These are phyloP conservation scores for Cercospora nicotianae DNA, from an alignment of 2,329 filamentous ascomycete genomes.

Conservation along the genomic window DNA sequence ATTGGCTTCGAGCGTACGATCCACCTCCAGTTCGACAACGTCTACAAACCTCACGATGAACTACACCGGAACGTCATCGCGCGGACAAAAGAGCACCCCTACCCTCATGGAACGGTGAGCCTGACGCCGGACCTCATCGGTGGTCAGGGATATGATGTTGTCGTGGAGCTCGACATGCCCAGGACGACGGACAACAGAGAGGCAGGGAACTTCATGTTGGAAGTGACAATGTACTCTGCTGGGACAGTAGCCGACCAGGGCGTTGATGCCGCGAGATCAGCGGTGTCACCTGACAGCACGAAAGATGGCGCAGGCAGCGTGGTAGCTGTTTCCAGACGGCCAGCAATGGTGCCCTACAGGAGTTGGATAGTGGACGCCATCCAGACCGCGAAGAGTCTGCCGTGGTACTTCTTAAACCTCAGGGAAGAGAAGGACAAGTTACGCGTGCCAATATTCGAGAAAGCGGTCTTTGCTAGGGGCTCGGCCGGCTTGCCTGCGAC, in stretches of 20 bases:
- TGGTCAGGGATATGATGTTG: constrained; percentile 81
- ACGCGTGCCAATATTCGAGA: constrained; percentile 70
- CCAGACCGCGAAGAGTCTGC: constrained; percentile 62
- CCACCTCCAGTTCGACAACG: constrained; percentile 65
- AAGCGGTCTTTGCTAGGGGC: constrained; percentile 63
- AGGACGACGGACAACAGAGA: constrained; percentile 72
- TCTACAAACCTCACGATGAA: constrained; percentile 24
- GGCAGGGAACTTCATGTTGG: constrained; percentile 93
- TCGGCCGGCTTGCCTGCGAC: constrained; percentile 54
- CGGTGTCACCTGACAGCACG: constrained; percentile 19
- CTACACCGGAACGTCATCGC: constrained; percentile 6
- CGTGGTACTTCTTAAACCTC: constrained; percentile 68
- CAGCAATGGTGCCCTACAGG: constrained; percentile 76
- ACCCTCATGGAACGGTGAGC: constrained; percentile 55
- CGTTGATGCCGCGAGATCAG: constrained; percentile 22
- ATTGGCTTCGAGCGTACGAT: constrained; percentile 62
- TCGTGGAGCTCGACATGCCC: constrained; percentile 72
- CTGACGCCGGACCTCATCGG: constrained; percentile 60
- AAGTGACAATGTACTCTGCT: constrained; percentile 63
- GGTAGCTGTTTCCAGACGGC: constrained; percentile 61
- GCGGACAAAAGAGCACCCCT: constrained; percentile 23
- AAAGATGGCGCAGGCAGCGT: constrained; percentile 27
- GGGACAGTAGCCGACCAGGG: constrained; percentile 1
- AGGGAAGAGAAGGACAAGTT: constrained; percentile 64
- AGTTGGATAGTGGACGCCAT: constrained; percentile 67